Base-by-base conservation (phyloP, 371 early-diverging fungal species). In the Mucor racemosus region DNA sequence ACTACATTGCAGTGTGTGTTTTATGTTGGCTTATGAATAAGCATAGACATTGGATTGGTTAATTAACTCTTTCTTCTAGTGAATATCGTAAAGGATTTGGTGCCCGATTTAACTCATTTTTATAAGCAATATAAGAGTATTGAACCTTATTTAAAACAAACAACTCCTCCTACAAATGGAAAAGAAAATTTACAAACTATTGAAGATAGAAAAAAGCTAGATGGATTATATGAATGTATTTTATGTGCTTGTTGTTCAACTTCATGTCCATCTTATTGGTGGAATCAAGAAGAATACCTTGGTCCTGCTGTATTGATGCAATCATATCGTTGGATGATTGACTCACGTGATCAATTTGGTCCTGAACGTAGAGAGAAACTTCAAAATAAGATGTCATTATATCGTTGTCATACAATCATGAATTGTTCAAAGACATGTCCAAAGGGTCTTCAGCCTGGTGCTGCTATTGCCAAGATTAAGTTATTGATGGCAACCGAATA, bases 351-450 rank as follows among this genome's bases (percentile, higher is more conserved):
- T 80, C 93, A 97, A 68, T 93, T 90, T 75, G 94, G 94, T 41
- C 68, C 79, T 62, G 94, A 97, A 77, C 92, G 99, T 71, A 88
- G 96, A 66, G 89, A 85, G 62, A 88, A 88, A 58, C 84, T 98
- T 69, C 97, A 98, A 79, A 95, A 96, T 78, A 91, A 95, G 53
- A 96, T 96, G 92, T 91, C 95, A 8, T 86, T 97, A 10, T 98
- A 96, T 87, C 93, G 97, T 60, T 98, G 99, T 90, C 99, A 98
- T 84, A 97, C 97, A 65, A 98, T 98, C 81, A 97, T 97, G 99
- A 97, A 97, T 90, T 97, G 99, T 80, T 86, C 96, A 62, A 86
- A 90, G 72, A 96, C 97, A 40, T 97, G 99, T 80, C 99, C 99
- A 65, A 97, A 97, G 91, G 97, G 97, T 60, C 89, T 98, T 61